phyloP scores from a whole-genome alignment of 108 stramenopile genomes.

The Skeletonema potamos region DNA sequence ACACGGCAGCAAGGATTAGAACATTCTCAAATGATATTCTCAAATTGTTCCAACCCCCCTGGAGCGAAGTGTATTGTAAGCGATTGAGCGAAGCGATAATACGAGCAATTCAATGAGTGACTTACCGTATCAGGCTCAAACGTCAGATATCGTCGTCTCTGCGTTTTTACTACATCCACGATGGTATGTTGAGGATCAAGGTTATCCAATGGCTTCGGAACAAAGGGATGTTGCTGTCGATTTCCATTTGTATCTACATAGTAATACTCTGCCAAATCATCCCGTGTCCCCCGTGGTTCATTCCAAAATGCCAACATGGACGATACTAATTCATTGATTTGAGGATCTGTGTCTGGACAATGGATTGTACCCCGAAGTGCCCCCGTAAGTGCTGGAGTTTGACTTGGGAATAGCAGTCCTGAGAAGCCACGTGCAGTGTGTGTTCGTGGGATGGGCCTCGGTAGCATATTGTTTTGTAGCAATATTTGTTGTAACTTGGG shows the following conservation, averaged over 20 bases:
- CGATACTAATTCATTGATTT: conserved; percentile 12
- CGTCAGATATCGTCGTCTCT: conserved; percentile 46
- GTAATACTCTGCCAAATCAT: conserved; percentile 46
- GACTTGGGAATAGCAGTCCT: conserved; percentile 56
- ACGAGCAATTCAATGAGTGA: too few species aligned
- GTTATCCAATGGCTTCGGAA: conserved; percentile 20
- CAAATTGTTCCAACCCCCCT: conserved; percentile 84
- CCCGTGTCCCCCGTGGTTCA: conserved; percentile 60
- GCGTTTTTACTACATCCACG: background rate
- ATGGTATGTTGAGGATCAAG: background rate
- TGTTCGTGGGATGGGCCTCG: conserved; percentile 18
- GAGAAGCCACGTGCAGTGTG: conserved; percentile 62
- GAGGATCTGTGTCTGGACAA: conserved; percentile 28
- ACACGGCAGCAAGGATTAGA: conserved; percentile 71
- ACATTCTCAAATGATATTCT: conserved; percentile 84
- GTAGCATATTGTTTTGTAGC: conserved; percentile 25
- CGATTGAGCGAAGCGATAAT: too few species aligned
- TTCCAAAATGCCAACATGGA: conserved; percentile 76
- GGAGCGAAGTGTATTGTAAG: too few species aligned
- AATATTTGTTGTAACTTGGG: conserved; percentile 16
- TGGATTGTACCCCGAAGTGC: conserved; percentile 51
- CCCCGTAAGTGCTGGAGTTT: conserved; percentile 63
- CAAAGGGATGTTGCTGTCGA: conserved; percentile 25
- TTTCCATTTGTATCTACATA: conserved; percentile 16
- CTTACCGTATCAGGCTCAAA: conserved; percentile 77